Conservation (phyloP, 306 rosid species). For the Acacia acuminata region DNA sequence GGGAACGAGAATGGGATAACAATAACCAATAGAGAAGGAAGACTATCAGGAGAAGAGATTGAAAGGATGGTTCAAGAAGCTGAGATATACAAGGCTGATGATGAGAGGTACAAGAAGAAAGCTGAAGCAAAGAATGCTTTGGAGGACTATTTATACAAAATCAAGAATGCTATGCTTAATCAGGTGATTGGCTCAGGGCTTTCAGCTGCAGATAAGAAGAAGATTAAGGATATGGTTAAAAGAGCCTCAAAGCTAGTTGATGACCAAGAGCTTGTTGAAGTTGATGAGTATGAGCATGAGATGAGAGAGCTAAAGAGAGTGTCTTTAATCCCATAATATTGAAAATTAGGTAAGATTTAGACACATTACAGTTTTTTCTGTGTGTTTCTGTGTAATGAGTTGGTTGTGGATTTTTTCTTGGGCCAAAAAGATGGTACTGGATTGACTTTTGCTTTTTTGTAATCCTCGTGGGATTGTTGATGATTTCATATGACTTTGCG, state of each 20-base stretch:
- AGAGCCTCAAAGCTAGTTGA: constrained; percentile 51
- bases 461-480: too few species aligned
- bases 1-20: constrained; percentile 62
- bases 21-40: constrained; percentile 58
- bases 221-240: constrained; percentile 57
- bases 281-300: constrained; percentile 52
- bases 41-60: constrained; percentile 57
- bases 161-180: constrained; percentile 55
- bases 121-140: constrained; percentile 54
- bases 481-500: too few species aligned
- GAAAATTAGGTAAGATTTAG: too few species aligned
- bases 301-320: constrained; percentile 54
- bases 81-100: constrained; percentile 50
- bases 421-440: too few species aligned
- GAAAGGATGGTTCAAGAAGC: constrained; percentile 62
- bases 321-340: constrained; percentile 58
- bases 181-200: constrained; percentile 51
- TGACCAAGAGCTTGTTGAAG: constrained; percentile 54
- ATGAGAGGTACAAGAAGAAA: constrained; percentile 56
- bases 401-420: too few species aligned
- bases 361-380: too few species aligned
- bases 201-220: constrained; percentile 50
- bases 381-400: too few species aligned
- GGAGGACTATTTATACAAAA: constrained; percentile 53
- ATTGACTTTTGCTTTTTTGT: too few species aligned